Conservation (phyloP, 2,329 filamentous ascomycete genomes). For the Aspergillus spinulosporus region DNA sequence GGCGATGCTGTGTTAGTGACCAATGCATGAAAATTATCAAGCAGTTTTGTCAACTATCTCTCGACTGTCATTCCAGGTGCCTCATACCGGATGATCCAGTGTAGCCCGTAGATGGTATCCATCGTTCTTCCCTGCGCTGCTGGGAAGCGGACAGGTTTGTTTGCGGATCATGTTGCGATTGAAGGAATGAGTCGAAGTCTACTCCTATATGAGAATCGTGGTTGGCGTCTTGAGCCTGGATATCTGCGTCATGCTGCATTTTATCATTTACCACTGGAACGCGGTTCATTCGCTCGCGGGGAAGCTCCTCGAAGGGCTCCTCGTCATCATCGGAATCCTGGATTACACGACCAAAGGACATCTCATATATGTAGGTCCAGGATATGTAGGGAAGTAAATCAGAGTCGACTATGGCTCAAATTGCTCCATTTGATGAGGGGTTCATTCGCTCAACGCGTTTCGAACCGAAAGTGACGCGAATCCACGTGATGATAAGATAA, state of each 20-base stretch:
- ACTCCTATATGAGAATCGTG: slow-evolving; percentile 30
- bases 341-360: slow-evolving; percentile 43
- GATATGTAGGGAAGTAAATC: background rate
- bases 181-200: slow-evolving; percentile 42
- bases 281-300: slow-evolving; percentile 23
- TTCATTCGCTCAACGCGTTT: slow-evolving; percentile 7
- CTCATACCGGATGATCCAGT: slow-evolving; percentile 35
- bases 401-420: background rate
- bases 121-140: slow-evolving; percentile 36
- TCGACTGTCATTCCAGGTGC: background rate
- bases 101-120: slow-evolving; percentile 34
- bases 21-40: background rate
- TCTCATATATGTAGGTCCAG: slow-evolving; percentile 18
- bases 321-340: slow-evolving; percentile 48
- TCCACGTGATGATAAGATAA: slow-evolving; percentile 35
- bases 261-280: slow-evolving; percentile 13
- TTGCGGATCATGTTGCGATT: slow-evolving; percentile 30
- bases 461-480: slow-evolving; percentile 24
- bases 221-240: slow-evolving; percentile 10
- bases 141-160: slow-evolving; percentile 31
- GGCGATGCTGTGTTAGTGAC: background rate
- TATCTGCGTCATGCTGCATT: background rate
- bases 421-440: background rate
- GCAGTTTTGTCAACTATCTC: background rate
- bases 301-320: slow-evolving; percentile 34